These are phyloP conservation scores for Fraxinus latifolia DNA, from an alignment of 305 asterid genomes.

Conservation along the genomic window DNA sequence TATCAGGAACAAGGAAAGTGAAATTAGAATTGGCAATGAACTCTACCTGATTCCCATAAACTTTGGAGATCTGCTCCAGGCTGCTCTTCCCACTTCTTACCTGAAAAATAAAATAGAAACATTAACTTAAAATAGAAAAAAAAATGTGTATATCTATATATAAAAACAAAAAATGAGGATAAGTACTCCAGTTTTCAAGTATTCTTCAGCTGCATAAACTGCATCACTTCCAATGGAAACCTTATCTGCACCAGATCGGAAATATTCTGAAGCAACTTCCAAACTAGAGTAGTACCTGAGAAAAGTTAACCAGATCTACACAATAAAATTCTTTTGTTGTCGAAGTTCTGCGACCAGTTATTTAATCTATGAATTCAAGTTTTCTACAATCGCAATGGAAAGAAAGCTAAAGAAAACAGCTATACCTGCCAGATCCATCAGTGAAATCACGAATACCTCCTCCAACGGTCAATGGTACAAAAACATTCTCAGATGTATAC, in stretches of 20 bases:
- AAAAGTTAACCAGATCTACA: constrained; percentile 18
- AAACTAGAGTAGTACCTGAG: constrained; percentile 82
- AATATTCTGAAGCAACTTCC: constrained; percentile 97
- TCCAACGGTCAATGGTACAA: constrained; percentile 92
- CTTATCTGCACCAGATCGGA: constrained; percentile 97
- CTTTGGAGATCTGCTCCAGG: constrained; percentile 84
- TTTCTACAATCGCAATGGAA: not conserved
- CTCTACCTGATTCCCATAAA: constrained; percentile 89
- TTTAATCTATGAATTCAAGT: not conserved
- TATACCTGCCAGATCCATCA: constrained; percentile 78
- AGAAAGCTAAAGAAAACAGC: not conserved
- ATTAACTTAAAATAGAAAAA: constrained; percentile 13
- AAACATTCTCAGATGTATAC: constrained; percentile 68
- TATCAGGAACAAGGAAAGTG: not conserved
- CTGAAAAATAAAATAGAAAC: constrained; percentile 30
- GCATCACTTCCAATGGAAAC: constrained; percentile 96
- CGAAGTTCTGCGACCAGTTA: not conserved
- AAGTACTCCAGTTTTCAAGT: constrained; percentile 63
- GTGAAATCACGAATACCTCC: constrained; percentile 92
- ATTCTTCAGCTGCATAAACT: constrained; percentile 94
- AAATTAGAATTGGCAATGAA: not conserved
- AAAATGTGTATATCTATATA: not conserved
- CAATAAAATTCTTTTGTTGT: not conserved
- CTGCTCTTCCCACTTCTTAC: constrained; percentile 89
- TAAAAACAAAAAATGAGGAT: constrained; percentile 7